Base-by-base conservation (phyloP, 2,329 filamentous ascomycete species). In the Cladosporium sp. region DNA sequence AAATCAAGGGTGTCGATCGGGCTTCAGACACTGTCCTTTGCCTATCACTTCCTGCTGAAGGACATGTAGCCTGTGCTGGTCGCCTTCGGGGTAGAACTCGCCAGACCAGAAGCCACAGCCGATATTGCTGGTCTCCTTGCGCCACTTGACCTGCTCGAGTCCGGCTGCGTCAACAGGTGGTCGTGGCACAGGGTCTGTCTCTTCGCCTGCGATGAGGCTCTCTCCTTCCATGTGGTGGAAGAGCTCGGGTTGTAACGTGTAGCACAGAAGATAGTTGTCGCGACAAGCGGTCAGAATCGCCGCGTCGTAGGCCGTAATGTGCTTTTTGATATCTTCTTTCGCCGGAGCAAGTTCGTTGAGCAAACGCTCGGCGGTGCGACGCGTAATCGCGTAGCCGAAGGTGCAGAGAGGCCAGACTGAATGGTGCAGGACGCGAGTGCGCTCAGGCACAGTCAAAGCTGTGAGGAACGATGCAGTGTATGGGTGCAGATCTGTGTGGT, bases 341-440 rank as follows among this genome's bases (percentile, higher is more conserved):
- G 74, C 75, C 5, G 74, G 73, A 6, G 79, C 79, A 32, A 81
- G 75, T 63, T 79, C 77, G 47, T 70, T 65, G 2, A 78, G 66
- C 47, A 80, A 73, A 7, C 68, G 69, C 28, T 68, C 47, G 1
- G 78, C 78, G 5, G 75, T 74, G n/a, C 72, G 65, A 30, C 79
- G 77, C 3, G 78, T 80, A 12, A 81, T 72, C 21, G 78, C 79
- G 67, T 81, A 81, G 61, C 76, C 79, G 63, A 81, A 81, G 2
- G 78, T 79, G 70, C 79, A 81, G 36, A 81, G 76, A 0, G 79
- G 79, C 65, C 79, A 80, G 32, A 76, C 76, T 49, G 78, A 80
- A 38, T 78, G 75, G 69, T 81, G 79, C 36, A 81, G 68, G 10
- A 78, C 69, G 44, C 79, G 76, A 10, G 72, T 75, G 28, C 78